Percentiles rank a stretch among this genome's conserved stretches.
Conservation (phyloP, 257 asterid genomes). For the Buddleja alternifolia region DNA sequence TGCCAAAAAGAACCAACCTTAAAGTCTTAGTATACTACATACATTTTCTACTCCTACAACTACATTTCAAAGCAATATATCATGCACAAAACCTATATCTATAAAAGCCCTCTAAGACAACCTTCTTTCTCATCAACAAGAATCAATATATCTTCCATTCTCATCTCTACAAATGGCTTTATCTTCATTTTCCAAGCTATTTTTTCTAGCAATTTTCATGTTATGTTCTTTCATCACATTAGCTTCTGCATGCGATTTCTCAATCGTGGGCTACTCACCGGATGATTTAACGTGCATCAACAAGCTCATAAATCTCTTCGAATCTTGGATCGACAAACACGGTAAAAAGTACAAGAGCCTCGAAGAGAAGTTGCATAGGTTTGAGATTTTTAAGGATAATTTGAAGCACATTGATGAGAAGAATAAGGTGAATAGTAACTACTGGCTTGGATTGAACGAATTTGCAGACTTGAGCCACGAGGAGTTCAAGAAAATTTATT, state of each 20-base stretch:
- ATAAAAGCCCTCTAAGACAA: constrained; percentile 30
- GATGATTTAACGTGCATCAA: constrained; percentile 54
- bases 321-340: constrained; percentile 60
- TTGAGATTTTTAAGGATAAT: constrained; percentile 66
- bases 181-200: constrained; percentile 37
- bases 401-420: constrained; percentile 63
- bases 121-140: constrained; percentile 24
- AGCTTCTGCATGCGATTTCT: constrained; percentile 41
- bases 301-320: constrained; percentile 54
- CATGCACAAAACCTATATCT: constrained; percentile 16
- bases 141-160: background rate
- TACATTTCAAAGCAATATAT: constrained; percentile 47
- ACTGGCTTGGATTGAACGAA: constrained; percentile 68
- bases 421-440: constrained; percentile 47
- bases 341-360: constrained; percentile 53
- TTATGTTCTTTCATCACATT: constrained; percentile 21
- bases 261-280: constrained; percentile 63
- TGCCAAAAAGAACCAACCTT: constrained; percentile 42
- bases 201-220: constrained; percentile 38
- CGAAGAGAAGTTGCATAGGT: constrained; percentile 64
- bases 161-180: constrained; percentile 34
- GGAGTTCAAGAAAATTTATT: constrained; percentile 59
- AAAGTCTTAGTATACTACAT: constrained; percentile 37
- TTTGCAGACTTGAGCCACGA: constrained; percentile 69
- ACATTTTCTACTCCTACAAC: constrained; percentile 25